A percentile compares a stretch with the other conserved stretches of the same genome.
Evolutionary conservation across 2,329 filamentous ascomycete genomes (phyloP).

Genomic region (Leptographium wingfieldii): DNA sequence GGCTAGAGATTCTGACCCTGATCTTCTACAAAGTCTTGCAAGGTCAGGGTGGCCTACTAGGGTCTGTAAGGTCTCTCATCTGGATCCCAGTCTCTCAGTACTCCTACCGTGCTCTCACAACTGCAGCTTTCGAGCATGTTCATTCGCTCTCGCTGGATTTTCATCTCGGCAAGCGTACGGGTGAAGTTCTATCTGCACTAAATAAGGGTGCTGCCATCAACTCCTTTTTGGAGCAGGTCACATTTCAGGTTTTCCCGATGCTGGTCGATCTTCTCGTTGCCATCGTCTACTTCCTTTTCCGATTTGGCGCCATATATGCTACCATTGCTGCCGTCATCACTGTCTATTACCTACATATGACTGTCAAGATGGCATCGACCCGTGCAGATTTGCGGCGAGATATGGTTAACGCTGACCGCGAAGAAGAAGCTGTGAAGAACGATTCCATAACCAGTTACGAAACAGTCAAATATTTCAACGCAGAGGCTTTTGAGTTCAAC

Average conservation of each 20-base stretch:
- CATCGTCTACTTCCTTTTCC: slow-evolving; percentile 64
- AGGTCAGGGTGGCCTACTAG: slow-evolving; percentile 76
- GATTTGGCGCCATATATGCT: slow-evolving; percentile 81
- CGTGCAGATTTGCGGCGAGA: slow-evolving; percentile 79
- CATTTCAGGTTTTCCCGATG: slow-evolving; percentile 93
- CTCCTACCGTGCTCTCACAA: slow-evolving; percentile 86
- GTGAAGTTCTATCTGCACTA: slow-evolving; percentile 86
- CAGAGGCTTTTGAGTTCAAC: slow-evolving; percentile 64
- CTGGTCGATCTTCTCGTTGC: slow-evolving; percentile 78
- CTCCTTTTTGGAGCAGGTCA: slow-evolving; percentile 89
- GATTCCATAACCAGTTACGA: slow-evolving; percentile 99
- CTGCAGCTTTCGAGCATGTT: slow-evolving; percentile 93
- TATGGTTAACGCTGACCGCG: slow-evolving; percentile 89
- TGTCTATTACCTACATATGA: slow-evolving; percentile 93
- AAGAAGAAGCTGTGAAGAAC: slow-evolving; percentile 96
- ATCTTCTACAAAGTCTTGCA: slow-evolving; percentile 72
- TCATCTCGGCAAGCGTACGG: slow-evolving; percentile 90
- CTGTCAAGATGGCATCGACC: slow-evolving; percentile 89
- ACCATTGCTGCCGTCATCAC: slow-evolving; percentile 82
- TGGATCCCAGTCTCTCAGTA: slow-evolving; percentile 98
- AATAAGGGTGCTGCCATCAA: slow-evolving; percentile 97
- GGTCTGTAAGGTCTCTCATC: slow-evolving; percentile 66
- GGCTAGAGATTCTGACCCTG: slow-evolving; percentile 62
- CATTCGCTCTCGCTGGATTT: slow-evolving; percentile 93
- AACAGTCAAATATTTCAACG: slow-evolving; percentile 85